Percentiles rank a stretch among this genome's conserved stretches.
Evolutionary conservation across 495 filamentous ascomycete species (phyloP).

Genomic region (Neurospora pannonica): DNA sequence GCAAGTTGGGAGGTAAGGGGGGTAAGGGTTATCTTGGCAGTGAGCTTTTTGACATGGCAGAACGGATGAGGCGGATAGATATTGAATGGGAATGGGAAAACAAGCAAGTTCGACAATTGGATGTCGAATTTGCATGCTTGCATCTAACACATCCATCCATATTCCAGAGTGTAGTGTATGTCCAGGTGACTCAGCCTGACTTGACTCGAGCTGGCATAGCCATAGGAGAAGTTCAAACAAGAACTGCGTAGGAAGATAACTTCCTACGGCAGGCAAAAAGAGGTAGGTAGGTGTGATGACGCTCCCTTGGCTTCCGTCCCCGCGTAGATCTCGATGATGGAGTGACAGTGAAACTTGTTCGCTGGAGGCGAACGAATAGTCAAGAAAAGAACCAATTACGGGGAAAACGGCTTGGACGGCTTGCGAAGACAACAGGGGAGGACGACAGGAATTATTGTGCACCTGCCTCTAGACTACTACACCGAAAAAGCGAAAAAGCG

Average conservation of each 20-base stretch:
- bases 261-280: background rate
- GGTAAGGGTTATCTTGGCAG: background rate
- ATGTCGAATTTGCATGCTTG: background rate
- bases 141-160: background rate
- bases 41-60: background rate
- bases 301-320: background rate
- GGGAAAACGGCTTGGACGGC: background rate
- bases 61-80: background rate
- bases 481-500: background rate
- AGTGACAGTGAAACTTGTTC: background rate
- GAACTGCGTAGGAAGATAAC: background rate
- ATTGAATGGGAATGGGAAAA: background rate
- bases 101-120: background rate
- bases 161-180: background rate
- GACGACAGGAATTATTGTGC: background rate
- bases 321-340: background rate
- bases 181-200: background rate
- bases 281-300: background rate
- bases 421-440: background rate
- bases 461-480: background rate
- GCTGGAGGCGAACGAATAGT: background rate
- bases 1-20: background rate
- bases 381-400: background rate
- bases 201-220: background rate
- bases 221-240: background rate